These are phyloP conservation scores for Sechiopsis laciniata DNA, from an alignment of 306 rosid genomes.

Conservation along the genomic window DNA sequence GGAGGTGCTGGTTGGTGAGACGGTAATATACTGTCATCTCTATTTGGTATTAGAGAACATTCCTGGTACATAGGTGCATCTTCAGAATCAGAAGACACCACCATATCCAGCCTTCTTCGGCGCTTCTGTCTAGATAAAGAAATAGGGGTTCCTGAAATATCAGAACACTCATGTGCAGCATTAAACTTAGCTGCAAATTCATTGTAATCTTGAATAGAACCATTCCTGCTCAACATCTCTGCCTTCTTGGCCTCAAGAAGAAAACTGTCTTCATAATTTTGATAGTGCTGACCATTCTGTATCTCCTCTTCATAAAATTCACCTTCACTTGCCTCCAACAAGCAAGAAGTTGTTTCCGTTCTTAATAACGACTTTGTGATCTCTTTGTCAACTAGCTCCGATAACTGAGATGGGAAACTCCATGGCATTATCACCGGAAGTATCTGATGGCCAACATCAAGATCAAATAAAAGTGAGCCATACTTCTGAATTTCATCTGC, in stretches of 20 bases:
- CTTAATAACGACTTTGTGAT: slow-evolving; percentile 37
- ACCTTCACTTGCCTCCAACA: slow-evolving; percentile 34
- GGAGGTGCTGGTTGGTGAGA: slow-evolving; percentile 27
- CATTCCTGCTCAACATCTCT: slow-evolving; percentile 52
- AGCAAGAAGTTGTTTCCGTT: slow-evolving; percentile 40
- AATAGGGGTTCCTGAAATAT: slow-evolving; percentile 40
- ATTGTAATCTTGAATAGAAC: slow-evolving; percentile 38
- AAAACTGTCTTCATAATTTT: slow-evolving; percentile 25
- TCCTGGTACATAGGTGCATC: slow-evolving; percentile 34
- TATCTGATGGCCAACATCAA: slow-evolving; percentile 61
- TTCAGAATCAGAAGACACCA: slow-evolving; percentile 62
- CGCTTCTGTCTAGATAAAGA: slow-evolving; percentile 29
- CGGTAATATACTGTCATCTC: slow-evolving; percentile 28
- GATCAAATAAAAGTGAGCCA: slow-evolving; percentile 64
- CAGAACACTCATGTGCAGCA: slow-evolving; percentile 36
- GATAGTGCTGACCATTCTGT: slow-evolving; percentile 28
- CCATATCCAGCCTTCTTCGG: slow-evolving; percentile 41
- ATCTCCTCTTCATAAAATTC: slow-evolving; percentile 34
- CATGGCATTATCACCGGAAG: slow-evolving; percentile 76
- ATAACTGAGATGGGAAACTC: slow-evolving; percentile 67
- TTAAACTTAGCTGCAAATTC: slow-evolving; percentile 41
- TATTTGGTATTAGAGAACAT: slow-evolving; percentile 23
- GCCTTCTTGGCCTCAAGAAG: slow-evolving; percentile 45
- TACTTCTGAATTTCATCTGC: slow-evolving; percentile 45
- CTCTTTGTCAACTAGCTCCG: slow-evolving; percentile 63